Evolutionary conservation across 176 grass and related monocot genomes (phyloP).

Genomic region (Poa annua): DNA sequence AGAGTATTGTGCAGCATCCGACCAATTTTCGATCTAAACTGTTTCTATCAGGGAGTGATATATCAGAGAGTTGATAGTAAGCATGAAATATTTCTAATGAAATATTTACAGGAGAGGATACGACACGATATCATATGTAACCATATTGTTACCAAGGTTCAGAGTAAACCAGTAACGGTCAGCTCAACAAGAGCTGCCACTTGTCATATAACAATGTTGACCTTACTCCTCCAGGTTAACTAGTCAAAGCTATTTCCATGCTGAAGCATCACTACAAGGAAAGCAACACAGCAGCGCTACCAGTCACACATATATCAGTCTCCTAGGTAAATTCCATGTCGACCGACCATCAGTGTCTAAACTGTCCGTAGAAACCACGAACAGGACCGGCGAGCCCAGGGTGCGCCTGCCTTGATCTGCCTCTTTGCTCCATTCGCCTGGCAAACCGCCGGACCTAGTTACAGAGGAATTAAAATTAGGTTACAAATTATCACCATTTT

Average conservation of each 20-base stretch:
- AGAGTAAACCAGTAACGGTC: background rate
- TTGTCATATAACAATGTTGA: background rate
- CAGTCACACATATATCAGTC: background rate
- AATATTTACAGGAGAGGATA: too few relatives aligned
- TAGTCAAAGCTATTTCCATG: background rate
- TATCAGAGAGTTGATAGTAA: too few relatives aligned
- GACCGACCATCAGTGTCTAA: conserved; percentile 52
- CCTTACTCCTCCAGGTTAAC: background rate
- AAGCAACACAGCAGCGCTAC: background rate
- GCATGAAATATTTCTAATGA: too few relatives aligned
- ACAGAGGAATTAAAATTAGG: background rate
- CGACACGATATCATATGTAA: too few relatives aligned
- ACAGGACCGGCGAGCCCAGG: conserved; percentile 37
- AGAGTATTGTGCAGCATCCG: too few relatives aligned
- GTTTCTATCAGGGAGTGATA: too few relatives aligned
- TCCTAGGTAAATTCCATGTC: background rate
- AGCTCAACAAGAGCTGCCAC: background rate
- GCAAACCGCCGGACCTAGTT: conserved; percentile 46
- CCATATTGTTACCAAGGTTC: background rate
- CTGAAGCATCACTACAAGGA: background rate
- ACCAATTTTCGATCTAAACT: too few relatives aligned
- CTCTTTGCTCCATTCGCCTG: conserved; percentile 53
- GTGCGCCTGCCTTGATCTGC: conserved; percentile 50
- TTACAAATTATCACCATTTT: background rate
- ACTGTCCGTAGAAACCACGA: conserved; percentile 42